Conservation (phyloP, 805 yeast genomes). For the Kurtzmaniella cleridarum region DNA sequence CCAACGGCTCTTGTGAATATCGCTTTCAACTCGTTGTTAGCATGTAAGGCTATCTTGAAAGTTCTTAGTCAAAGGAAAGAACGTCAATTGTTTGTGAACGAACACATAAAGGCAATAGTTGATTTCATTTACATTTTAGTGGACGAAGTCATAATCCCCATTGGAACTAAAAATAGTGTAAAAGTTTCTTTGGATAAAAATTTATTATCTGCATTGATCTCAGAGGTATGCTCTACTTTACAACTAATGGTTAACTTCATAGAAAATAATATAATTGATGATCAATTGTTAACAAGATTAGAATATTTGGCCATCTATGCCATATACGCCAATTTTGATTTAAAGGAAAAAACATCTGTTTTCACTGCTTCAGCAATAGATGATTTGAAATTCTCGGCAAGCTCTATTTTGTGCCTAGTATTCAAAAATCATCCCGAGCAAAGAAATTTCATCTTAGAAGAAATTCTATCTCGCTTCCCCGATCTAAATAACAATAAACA, state of each 20-base stretch:
- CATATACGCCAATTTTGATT: slow-evolving; percentile 33
- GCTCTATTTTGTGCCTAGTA: slow-evolving; percentile 28
- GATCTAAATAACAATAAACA: slow-evolving; percentile 38
- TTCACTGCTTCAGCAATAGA: slow-evolving; percentile 17
- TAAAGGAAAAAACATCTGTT: slow-evolving; percentile 15
- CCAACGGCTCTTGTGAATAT: slow-evolving; percentile 3
- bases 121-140: slow-evolving; percentile 30
- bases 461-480: slow-evolving; percentile 46
- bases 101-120: slow-evolving; percentile 35
- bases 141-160: slow-evolving; percentile 22
- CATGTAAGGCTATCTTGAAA: slow-evolving; percentile 33
- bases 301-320: slow-evolving; percentile 46
- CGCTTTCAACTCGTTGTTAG: slow-evolving; percentile 21
- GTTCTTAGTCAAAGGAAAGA: slow-evolving; percentile 38
- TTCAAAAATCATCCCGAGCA: slow-evolving; percentile 46
- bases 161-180: slow-evolving; percentile 2
- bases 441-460: slow-evolving; percentile 54
- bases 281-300: slow-evolving; percentile 49
- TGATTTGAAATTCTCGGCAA: slow-evolving; percentile 19
- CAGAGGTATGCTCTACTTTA: slow-evolving; percentile 10
- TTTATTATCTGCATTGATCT: slow-evolving; percentile 7
- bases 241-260: slow-evolving; percentile 8
- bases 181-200: slow-evolving; percentile 4
- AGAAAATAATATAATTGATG: slow-evolving; percentile 27
- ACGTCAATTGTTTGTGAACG: slow-evolving; percentile 42